phyloP scores from a whole-genome alignment of 352 stramenopile species.

The Saprolegnia diclina region DNA sequence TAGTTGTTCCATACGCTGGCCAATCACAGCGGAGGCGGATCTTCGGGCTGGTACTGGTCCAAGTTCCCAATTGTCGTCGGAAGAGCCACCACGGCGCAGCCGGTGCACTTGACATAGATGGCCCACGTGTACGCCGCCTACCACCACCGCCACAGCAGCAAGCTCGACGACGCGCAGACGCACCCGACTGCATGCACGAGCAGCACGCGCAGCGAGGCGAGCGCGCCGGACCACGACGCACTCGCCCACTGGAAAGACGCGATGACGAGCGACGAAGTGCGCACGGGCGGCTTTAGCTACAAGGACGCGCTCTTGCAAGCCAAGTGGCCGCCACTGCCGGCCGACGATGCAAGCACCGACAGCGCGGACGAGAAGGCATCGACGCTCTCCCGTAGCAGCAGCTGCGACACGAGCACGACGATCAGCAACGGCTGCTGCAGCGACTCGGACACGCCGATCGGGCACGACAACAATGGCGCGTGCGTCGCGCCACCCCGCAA shows the following conservation, averaged over 20 bases:
- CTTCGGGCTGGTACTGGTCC: not conserved
- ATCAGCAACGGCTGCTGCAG: not conserved
- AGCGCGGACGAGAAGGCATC: not conserved
- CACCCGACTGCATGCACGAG: constrained; percentile 6
- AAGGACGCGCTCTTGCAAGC: constrained; percentile 19
- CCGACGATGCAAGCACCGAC: not conserved
- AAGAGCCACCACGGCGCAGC: not conserved
- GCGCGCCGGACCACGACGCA: not conserved
- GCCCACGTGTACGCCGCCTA: not conserved
- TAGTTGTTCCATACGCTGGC: constrained; percentile 1
- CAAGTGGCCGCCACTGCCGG: not conserved
- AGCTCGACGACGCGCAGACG: not conserved
- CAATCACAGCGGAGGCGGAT: not conserved
- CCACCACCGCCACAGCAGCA: too few relatives aligned
- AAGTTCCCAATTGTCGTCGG: not conserved
- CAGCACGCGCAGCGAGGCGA: constrained; percentile 1
- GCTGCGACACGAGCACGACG: not conserved
- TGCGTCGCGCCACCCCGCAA: not conserved
- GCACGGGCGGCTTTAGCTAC: constrained; percentile 8
- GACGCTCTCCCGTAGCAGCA: not conserved
- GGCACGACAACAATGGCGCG: not conserved
- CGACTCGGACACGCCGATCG: not conserved
- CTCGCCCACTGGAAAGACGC: not conserved
- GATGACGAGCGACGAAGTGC: not conserved
- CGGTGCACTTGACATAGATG: not conserved